These are phyloP conservation scores for Bidens hawaiensis DNA, from an alignment of 140 eudicot genomes.

Conservation along the genomic window DNA sequence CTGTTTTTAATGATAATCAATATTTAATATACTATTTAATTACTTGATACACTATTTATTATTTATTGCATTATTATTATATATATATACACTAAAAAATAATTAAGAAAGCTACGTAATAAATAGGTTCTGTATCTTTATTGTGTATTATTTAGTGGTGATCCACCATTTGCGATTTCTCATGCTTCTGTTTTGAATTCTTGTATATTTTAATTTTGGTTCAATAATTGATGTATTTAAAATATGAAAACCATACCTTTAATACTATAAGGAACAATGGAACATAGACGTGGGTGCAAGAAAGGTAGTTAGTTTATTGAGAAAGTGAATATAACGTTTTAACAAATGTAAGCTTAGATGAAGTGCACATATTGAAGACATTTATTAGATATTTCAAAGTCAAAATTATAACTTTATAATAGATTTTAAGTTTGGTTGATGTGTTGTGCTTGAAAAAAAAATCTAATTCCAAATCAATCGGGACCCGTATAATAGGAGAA, in stretches of 20 bases:
- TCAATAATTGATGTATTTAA: slow-evolving; percentile 11
- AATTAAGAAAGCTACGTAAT: neutral
- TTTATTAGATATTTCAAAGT: no score
- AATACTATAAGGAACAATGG: neutral
- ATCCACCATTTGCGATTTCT: slow-evolving; percentile 36
- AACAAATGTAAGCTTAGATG: neutral
- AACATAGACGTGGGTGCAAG: slow-evolving; percentile 27
- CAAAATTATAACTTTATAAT: no score
- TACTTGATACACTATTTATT: neutral
- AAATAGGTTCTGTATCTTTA: neutral
- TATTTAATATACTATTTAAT: neutral
- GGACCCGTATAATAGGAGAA: no score
- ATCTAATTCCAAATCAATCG: neutral
- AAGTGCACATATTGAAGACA: neutral
- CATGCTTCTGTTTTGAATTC: slow-evolving; percentile 28
- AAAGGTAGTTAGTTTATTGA: neutral
- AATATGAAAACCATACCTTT: slow-evolving; percentile 2
- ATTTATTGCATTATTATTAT: neutral
- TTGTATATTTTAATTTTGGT: slow-evolving; percentile 9
- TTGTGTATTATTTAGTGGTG: slow-evolving; percentile 32
- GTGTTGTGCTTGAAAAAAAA: neutral
- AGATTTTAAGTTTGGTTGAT: no score
- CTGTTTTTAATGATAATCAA: slow-evolving; percentile 4
- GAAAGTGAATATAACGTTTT: neutral
- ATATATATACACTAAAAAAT: neutral